Base-by-base conservation (phyloP, 2,329 filamentous ascomycete genomes). In the Xylaria sp. region DNA sequence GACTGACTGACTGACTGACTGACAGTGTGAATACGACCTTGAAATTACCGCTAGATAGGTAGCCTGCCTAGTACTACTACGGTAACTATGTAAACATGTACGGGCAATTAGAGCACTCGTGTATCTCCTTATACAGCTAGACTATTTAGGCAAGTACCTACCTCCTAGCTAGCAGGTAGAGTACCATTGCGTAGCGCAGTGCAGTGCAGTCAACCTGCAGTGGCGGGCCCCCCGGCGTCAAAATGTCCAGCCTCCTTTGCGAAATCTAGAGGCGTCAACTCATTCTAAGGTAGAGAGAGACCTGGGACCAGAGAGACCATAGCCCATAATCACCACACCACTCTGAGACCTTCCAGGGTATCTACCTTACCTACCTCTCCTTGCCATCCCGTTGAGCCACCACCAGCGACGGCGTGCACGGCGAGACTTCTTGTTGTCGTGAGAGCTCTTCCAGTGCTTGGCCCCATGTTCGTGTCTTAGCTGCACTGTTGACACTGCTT, bases 231-330 rank as follows among this genome's bases (percentile, higher is more conserved):
- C 55, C 55, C 47, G 15, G 19, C 31, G 54, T 38, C 25, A 35
- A 50, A n/a, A 35, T 47, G 55, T 28, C 55, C 45, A 58, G 55
- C 55, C 55, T 58, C 45, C 60, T 54, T 33, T 42, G 52, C 51
- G 38, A 56, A 57, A 50, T 25, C 42, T 37, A 47, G 54, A 55
- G 62, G 62, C 59, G 62, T 59, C 56, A 59, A 59, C 62, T 65
- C 46, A n/a, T n/a, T n/a, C n/a, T n/a, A n/a, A n/a, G n/a, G n/a
- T n/a, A n/a, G n/a, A n/a, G n/a, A n/a, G n/a, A n/a, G n/a, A n/a
- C n/a, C n/a, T n/a, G n/a, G n/a, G n/a, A n/a, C n/a, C n/a, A n/a
- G n/a, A n/a, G n/a, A n/a, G 9, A 31, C 28, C 28, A 9, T 31
- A 31, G 28, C 23, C 25, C 17, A 47, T 37, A 35, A 33, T 37